A percentile compares a stretch with the other conserved stretches of the same genome.
Conservation (phyloP, 2,329 filamentous ascomycete genomes). For the Trichoderma hamatum region DNA sequence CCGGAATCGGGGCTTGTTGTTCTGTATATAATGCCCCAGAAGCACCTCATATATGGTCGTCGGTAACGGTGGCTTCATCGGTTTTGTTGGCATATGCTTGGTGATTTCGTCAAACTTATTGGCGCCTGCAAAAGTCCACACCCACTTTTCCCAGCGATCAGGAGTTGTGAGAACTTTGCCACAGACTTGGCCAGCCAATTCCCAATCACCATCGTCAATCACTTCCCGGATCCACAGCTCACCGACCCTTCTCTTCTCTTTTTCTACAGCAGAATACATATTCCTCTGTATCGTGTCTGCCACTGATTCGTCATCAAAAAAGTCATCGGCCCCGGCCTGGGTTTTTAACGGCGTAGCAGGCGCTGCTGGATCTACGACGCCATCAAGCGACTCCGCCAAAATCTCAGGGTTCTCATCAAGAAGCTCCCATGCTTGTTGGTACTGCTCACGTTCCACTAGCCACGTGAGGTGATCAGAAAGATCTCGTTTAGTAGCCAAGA, state of each 20-base stretch:
- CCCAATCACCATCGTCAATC: conserved; percentile 74
- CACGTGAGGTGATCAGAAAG: conserved; percentile 82
- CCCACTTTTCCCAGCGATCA: conserved; percentile 91
- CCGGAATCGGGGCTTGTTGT: conserved; percentile 73
- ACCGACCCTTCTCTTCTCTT: conserved; percentile 87
- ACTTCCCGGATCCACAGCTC: conserved; percentile 93
- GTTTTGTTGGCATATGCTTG: conserved; percentile 74
- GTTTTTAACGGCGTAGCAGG: conserved; percentile 49
- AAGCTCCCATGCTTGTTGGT: conserved; percentile 85
- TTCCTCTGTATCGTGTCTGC: conserved; percentile 62
- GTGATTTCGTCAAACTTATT: conserved; percentile 89
- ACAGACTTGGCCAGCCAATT: conserved; percentile 75
- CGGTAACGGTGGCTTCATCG: conserved; percentile 77
- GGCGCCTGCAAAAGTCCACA: conserved; percentile 85
- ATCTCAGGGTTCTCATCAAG: conserved; percentile 85
- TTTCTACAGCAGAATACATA: conserved; percentile 70
- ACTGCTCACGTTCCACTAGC: conserved; percentile 80
- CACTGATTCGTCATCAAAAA: conserved; percentile 68
- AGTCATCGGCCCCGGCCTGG: conserved; percentile 56
- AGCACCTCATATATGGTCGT: conserved; percentile 86
- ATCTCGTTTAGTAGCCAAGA: conserved; percentile 87
- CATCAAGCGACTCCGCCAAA: conserved; percentile 49
- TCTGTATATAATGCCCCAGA: conserved; percentile 83
- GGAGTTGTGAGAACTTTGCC: conserved; percentile 80
- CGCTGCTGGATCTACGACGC: conserved; percentile 42